Conservation (phyloP, 164 flowering plant species). For the Berberis thunbergii region DNA sequence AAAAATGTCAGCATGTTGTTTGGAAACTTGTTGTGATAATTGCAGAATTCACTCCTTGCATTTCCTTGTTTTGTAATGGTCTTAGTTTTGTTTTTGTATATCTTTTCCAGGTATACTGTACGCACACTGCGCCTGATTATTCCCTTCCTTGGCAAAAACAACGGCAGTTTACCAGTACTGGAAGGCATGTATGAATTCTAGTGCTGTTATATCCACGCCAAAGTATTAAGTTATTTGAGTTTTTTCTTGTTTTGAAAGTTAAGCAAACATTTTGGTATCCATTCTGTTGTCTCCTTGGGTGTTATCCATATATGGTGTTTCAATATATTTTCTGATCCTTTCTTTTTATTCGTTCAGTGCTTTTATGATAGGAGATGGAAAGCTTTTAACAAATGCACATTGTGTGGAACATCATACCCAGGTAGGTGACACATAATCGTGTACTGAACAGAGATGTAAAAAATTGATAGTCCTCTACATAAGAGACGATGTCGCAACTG, state of each 20-base stretch:
- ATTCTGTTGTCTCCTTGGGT: neutral
- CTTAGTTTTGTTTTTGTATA: neutral
- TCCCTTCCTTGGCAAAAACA: constrained; percentile 99
- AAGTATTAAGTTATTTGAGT: neutral
- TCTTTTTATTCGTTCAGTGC: constrained; percentile 50
- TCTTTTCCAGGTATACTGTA: constrained; percentile 75
- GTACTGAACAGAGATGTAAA: neutral
- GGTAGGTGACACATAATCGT: constrained; percentile 29
- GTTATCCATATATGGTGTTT: neutral
- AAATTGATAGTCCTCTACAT: neutral
- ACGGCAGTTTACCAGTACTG: constrained; percentile 92
- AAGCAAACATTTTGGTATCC: neutral
- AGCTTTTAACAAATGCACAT: constrained; percentile 94
- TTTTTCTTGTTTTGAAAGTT: constrained; percentile 1
- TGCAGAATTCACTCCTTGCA: neutral
- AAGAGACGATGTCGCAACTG: neutral
- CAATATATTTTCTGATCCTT: constrained; percentile 6
- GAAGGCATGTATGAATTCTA: constrained; percentile 52
- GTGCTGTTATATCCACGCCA: constrained; percentile 4
- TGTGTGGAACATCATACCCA: constrained; percentile 92
- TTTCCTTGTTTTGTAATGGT: neutral
- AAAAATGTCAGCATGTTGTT: too few species aligned
- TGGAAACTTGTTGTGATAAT: neutral
- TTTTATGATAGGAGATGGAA: constrained; percentile 89
- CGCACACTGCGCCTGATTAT: constrained; percentile 94